Base-by-base conservation (phyloP, 768 basidiomycete species). In the Plicaturopsis crispa region DNA sequence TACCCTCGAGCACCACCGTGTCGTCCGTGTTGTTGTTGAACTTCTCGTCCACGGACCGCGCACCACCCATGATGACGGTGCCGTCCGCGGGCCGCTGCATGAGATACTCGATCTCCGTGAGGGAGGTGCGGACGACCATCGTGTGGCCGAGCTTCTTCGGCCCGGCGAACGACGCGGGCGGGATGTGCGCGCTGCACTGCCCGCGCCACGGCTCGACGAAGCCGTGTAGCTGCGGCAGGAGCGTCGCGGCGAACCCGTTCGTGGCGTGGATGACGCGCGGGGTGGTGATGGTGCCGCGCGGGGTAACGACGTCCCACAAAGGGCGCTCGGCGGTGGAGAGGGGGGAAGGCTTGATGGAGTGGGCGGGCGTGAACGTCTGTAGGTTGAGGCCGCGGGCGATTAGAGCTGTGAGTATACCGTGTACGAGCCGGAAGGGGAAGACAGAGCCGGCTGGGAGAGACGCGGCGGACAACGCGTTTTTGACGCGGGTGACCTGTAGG, bases 191-290 rank as follows among this genome's bases (percentile, higher is more conserved):
- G 18, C 55, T 28, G 41, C 56, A 49, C 46, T 49, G 47, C 12
- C 34, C 21, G 18, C 28, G 23, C n/a, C 22, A 36, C 39, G 59
- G 56, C 33, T 47, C 46, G 18, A 54, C 50, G 20, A 41, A 54
- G 7, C 49, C 52, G 8, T 20, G 4, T 22, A 51, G 50, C 33
- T 55, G 49, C 4, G 49, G 48, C 20, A 73, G 45, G n/a, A 72
- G 50, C 31, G 61, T 56, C 14, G 66, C 59, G 19, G 59, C 59
- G 46, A 67, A 70, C n/a, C 60, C 69, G 49, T 73, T 73, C 26
- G 69, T 70, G 13, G 66, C 65, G 44, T 65, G 64, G 1, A 73
- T 56, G 21, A 73, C 62, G 39, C 61, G 57, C 2, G 35, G 35
- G 0, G 65, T 50, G 19, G 24, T 33, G 14, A 69, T 47, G 6